These are phyloP conservation scores for Madurella mycetomatis DNA, from an alignment of 2,329 filamentous ascomycete species.

Conservation along the genomic window DNA sequence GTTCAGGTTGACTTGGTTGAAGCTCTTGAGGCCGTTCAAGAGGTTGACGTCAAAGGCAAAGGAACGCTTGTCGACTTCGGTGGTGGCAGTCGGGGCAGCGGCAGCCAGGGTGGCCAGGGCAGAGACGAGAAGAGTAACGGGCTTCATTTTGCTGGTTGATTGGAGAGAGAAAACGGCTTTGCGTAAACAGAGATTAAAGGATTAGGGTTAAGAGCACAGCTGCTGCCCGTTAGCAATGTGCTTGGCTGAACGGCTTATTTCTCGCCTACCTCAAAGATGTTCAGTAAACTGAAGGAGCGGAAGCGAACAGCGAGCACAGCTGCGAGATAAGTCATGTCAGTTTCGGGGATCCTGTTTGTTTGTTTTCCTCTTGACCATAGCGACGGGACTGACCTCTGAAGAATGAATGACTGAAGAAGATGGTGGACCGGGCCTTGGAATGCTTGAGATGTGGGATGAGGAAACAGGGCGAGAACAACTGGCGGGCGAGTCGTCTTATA, in stretches of 20 bases:
- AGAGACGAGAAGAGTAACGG: constrained; percentile 41
- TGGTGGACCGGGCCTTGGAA: constrained; percentile 28
- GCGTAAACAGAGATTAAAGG: constrained; percentile 31
- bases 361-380: constrained; percentile 1
- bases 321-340: constrained; percentile 24
- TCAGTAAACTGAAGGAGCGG: constrained; percentile 38
- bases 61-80: constrained; percentile 32
- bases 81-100: constrained; percentile 39
- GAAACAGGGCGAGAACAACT: constrained; percentile 24
- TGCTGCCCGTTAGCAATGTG: constrained; percentile 15
- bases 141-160: constrained; percentile 44
- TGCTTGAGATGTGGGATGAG: constrained; percentile 33
- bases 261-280: constrained; percentile 37
- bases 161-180: constrained; percentile 24
- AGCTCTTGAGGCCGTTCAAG: constrained; percentile 40
- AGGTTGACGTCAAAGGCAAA: constrained; percentile 39
- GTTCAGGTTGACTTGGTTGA: constrained; percentile 38
- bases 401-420: constrained; percentile 42
- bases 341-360: neutral
- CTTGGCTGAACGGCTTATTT: neutral
- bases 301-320: constrained; percentile 48
- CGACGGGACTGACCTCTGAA: constrained; percentile 39
- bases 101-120: constrained; percentile 41
- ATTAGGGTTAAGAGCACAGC: constrained; percentile 43
- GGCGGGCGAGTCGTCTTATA: constrained; percentile 36